Evolutionary conservation across 1,284 basidiomycete species (phyloP), one percentile per base, ranked within the genome.

Genomic region (Ceratobasidium sp.): DNA sequence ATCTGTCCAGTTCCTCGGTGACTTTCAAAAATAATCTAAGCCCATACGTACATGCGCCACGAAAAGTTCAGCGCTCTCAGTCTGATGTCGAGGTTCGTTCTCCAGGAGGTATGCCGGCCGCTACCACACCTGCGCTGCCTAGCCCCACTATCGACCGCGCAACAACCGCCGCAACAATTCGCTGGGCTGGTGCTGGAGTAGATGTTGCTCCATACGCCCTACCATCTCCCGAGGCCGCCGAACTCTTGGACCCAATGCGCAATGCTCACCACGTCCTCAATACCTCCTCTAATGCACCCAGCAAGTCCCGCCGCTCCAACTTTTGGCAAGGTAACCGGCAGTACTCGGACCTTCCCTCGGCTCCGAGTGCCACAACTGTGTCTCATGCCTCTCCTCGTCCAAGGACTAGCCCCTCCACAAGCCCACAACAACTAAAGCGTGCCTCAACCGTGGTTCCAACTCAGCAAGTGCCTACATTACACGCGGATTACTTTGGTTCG

Each of bases 211-310:
- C 95, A 0, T 87, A 96, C 14, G 91, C 93, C 0, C 87, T 96
- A 0, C 95, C 95, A 1, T 94, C 93, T 44, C 95, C 95, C 0
- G 95, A 96, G 82, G 73, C 60, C 69, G 75, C 91, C 81, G 95
- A 96, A 82, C 88, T 96, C 41, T 91, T 91, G 7, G 95, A 96
- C 83, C 95, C 95, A 0, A 91, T 96, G 90, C 90, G 93, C 23
- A 89, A 66, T 16, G 73, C 73, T 18, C 33, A 65, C 30, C 73
- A 62, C 46, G 33, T 75, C 10, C 59, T 74, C 14, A 35, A 44
- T 23, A 44, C 38, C 12, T 30, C 73, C 20, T 41, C 62, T 12
- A 27, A 50, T 16, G 48, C 62, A 4, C 23, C 48, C n/a, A 6
- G 62, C 52, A 52, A 79, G 57, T 70, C 81, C 35, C 79, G 83